A percentile compares a stretch with the other conserved stretches of the same genome.
Evolutionary conservation across 2,329 filamentous ascomycete species (phyloP).

Genomic region (Colletotrichum gigasporum): DNA sequence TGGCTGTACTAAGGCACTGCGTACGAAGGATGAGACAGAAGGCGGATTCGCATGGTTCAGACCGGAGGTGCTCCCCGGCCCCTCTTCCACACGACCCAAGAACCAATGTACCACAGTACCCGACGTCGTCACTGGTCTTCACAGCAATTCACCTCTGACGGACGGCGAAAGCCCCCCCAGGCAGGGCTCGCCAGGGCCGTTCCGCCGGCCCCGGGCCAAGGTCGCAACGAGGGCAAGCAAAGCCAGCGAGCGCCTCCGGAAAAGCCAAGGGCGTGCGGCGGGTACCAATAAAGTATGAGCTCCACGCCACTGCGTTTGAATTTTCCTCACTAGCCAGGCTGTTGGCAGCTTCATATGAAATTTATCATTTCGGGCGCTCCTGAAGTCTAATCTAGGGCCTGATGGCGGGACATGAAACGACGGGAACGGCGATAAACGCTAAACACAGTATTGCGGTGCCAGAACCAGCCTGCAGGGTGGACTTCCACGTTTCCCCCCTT

Average conservation of each 20-base stretch:
- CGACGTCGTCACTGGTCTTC: constrained; percentile 10
- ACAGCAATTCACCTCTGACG: constrained; percentile 7
- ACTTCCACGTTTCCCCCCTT: constrained; percentile 7
- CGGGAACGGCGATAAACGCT: constrained; percentile 15
- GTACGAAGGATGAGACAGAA: constrained; percentile 4
- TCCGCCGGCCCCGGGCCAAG: constrained; percentile 19
- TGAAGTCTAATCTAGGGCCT: constrained; percentile 15
- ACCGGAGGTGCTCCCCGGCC: not conserved
- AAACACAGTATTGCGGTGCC: constrained; percentile 13
- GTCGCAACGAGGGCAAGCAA: constrained; percentile 6
- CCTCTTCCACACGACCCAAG: not conserved
- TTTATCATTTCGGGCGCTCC: constrained; percentile 6
- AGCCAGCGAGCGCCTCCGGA: not conserved
- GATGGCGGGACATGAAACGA: constrained; percentile 25
- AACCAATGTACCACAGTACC: no score
- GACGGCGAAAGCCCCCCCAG: not conserved
- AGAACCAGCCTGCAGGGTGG: constrained; percentile 6
- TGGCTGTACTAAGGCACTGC: no score
- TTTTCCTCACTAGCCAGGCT: constrained; percentile 2
- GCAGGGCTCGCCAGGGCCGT: constrained; percentile 16
- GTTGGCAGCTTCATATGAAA: constrained; percentile 7
- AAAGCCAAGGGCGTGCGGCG: constrained; percentile 11
- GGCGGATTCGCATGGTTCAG: constrained; percentile 3
- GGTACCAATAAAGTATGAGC: constrained; percentile 21
- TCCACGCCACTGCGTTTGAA: constrained; percentile 17